Base-by-base conservation (phyloP, 1,284 basidiomycete genomes). In the Sphaerobolus stellatus region DNA sequence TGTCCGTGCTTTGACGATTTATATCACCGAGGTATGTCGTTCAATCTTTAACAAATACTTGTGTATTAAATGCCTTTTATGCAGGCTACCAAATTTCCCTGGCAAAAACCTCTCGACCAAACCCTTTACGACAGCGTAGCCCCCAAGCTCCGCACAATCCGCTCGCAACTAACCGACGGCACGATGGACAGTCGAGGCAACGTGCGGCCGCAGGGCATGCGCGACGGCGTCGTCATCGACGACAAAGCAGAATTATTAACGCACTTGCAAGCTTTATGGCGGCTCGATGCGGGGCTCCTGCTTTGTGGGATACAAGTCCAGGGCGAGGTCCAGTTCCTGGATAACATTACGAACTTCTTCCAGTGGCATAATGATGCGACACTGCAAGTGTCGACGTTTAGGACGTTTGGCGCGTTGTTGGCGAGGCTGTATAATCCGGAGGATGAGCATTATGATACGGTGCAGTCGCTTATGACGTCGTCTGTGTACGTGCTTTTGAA, bases 241-340 rank as follows among this genome's bases (percentile, higher is more conserved):
- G 64, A 65, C 48, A 44, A 55, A 27, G 59, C 62, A 31, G 56
- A 61, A 24, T 50, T 91, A 8, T 71, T 88, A 14, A 73, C 90
- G 5, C 80, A 80, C 1, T 76, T 88, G 18, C 69, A 89, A 7
- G 77, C 85, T 0, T 69, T 91, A 14, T 89, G 83, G 81, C 79
- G 86, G n/a, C 67, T 76, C 2, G 76, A 79, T 51, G 72, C 79
- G 1, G 62, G 70, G 30, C 86, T 86, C 68, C 82, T 79, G 56
- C 67, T 80, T 49, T 69, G 62, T 34, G 74, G 78, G 11, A 67
- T 79, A 34, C 65, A 72, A 0, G 67, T 71, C 9, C 34, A 54
- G 9, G 43, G 46, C 13, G 50, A 50, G 16, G 33, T 47, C 31
- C 38, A 28, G 25, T 16, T 47, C 20, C 20, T 84, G 79, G 80